phyloP scores from a whole-genome alignment of 108 stramenopile species.

The Pseudonitzschia pungens region DNA sequence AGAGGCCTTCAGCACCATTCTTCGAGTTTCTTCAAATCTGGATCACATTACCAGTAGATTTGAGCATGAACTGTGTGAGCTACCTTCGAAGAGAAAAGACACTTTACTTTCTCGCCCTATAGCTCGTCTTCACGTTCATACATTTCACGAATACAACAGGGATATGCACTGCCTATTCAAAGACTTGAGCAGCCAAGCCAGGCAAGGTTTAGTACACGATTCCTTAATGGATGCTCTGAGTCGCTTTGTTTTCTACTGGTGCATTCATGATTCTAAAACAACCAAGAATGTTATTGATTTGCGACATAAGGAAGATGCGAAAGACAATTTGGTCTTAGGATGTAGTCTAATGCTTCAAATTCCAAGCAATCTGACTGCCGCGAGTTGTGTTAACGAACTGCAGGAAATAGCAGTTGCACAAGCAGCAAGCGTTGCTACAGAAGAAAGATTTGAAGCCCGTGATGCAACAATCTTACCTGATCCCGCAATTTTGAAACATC shows the following conservation, averaged over 20 bases:
- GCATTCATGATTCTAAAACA: conserved; percentile 43
- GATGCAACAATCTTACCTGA: background rate
- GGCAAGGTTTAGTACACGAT: conserved; percentile 29
- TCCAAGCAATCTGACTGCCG: conserved; percentile 18
- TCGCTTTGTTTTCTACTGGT: conserved; percentile 49
- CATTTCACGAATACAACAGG: conserved; percentile 34
- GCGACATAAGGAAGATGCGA: conserved; percentile 17
- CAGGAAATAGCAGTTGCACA: conserved; percentile 27
- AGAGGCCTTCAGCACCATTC: conserved; percentile 16
- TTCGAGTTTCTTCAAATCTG: conserved; percentile 18
- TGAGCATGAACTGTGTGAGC: conserved; percentile 2
- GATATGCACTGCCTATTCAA: conserved; percentile 42
- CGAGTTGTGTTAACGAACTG: conserved; percentile 25
- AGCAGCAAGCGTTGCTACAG: conserved; percentile 18
- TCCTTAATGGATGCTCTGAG: conserved; percentile 42
- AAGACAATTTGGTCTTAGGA: conserved; percentile 25
- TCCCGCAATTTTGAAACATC: conserved; percentile 28
- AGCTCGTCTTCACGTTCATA: conserved; percentile 37
- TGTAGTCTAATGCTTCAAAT: conserved; percentile 35
- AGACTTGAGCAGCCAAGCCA: conserved; percentile 28
- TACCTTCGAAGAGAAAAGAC: conserved; percentile 21
- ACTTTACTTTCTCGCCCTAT: conserved; percentile 36
- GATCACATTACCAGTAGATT: conserved; percentile 25
- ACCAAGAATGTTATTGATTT: conserved; percentile 9
- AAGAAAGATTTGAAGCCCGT: conserved; percentile 18